Percentiles rank a stretch among this genome's conserved stretches.
These are phyloP conservation scores for Emergomyces pasteurianus DNA, from an alignment of 2,329 filamentous ascomycete species.

Conservation along the genomic window DNA sequence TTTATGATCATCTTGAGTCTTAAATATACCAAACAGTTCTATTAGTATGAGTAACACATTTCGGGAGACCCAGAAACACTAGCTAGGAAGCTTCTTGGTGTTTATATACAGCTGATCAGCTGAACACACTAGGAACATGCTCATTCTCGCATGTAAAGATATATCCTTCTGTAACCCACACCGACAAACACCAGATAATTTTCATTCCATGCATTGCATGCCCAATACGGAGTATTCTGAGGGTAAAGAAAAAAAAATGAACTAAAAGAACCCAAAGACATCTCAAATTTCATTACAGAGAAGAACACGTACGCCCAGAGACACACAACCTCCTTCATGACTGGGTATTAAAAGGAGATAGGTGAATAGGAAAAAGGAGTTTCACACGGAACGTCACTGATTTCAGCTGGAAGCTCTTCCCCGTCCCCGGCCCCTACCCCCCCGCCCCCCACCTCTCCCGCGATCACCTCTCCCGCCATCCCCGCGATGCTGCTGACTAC, in stretches of 20 bases:
- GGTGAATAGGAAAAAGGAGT: not conserved
- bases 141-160: not conserved
- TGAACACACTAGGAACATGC: not conserved
- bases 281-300: not conserved
- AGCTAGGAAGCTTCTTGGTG: too few species aligned
- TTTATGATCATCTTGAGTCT: not conserved
- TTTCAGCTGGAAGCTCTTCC: slow-evolving; percentile 26
- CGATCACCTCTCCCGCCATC: slow-evolving; percentile 29
- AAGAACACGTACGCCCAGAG: not conserved
- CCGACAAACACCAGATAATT: not conserved
- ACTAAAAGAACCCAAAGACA: not conserved
- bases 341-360: not conserved
- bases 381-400: not conserved
- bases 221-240: too few species aligned
- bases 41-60: not conserved
- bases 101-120: not conserved
- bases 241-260: not conserved
- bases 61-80: not conserved
- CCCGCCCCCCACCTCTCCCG: slow-evolving; percentile 30
- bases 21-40: not conserved
- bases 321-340: not conserved
- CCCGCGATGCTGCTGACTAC: slow-evolving; percentile 21
- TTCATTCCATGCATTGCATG: not conserved
- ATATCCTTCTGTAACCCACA: not conserved
- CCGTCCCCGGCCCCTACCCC: slow-evolving; percentile 33